Evolutionary conservation across 1,139 yeast species (phyloP), one percentile per base, ranked within the genome.

Genomic region (Pichia sp.): DNA sequence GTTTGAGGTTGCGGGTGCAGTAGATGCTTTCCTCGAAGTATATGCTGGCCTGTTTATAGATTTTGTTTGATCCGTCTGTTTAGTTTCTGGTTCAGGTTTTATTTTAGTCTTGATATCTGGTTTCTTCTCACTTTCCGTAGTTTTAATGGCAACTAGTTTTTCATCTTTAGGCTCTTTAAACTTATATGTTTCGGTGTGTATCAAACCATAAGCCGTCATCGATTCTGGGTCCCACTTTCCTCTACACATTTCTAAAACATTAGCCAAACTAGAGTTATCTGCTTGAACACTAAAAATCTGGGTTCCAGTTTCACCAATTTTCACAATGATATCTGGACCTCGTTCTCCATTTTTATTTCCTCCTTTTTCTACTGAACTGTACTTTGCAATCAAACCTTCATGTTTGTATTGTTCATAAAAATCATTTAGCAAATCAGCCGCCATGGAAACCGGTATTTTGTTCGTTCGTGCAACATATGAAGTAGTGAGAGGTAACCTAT

Each of bases 401-500:
- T 31, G 18, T 31, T 45, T 47, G 30, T 40, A 39, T 21, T 43
- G 36, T 5, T 52, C 42, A 22, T 46, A 53, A 34, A 47, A 56
- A 5, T 46, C 42, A 24, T 47, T 39, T n/a, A 56, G 37, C 11
- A 49, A 31, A 19, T 47, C 44, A 21, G 48, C 47, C 8, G 60
- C 52, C 12, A 41, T 43, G 18, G n/a, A 23, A 10, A 47, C 41
- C 1, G 52, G 40, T 2, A 55, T 31, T 26, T 43, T 42, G 24
- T 48, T 44, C 22, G 35, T 34, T 32, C 56, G 35, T 12, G 59
- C 52, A 10, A 56, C 37, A 26, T 35, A 43, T 28, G 43, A 44
- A 34, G 52, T 48, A 3, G 60, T 55, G 2, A 54, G 35, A 2
- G 60, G 59, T 30, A 39, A 42, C 21, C 45, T 49, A 2, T 52